Percentiles rank a stretch among this genome's conserved stretches.
Conservation (phyloP, 2,329 filamentous ascomycete genomes). For the Trichophyton verrucosum region DNA sequence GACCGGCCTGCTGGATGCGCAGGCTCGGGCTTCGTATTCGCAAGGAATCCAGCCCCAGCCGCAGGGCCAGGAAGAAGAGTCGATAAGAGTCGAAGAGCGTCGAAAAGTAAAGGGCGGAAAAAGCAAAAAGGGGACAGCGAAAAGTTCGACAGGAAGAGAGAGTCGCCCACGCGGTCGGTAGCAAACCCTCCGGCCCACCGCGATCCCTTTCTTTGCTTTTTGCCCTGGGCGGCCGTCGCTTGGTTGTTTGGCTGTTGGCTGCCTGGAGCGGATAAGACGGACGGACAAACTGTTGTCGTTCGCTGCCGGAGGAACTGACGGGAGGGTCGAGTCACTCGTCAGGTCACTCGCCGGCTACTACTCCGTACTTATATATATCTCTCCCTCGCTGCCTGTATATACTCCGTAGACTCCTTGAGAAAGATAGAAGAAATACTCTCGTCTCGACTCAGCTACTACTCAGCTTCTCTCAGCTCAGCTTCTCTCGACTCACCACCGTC, state of each 20-base stretch:
- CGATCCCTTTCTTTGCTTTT: not conserved
- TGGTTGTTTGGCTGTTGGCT: not conserved
- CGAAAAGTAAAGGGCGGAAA: not conserved
- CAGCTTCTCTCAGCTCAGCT: not conserved
- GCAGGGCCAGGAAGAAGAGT: not conserved
- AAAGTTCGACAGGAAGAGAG: not conserved
- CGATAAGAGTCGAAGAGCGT: too few species aligned
- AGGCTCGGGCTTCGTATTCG: not conserved
- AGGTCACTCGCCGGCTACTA: too few species aligned
- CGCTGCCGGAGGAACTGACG: not conserved
- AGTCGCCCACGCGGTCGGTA: not conserved
- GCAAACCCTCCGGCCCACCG: slow-evolving; percentile 3
- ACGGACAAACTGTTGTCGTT: not conserved
- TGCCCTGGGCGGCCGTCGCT: not conserved
- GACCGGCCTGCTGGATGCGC: not conserved
- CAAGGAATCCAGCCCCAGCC: not conserved
- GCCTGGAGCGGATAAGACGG: not conserved
- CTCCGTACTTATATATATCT: too few species aligned
- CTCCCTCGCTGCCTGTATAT: too few species aligned
- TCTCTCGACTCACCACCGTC: not conserved
- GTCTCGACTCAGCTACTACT: too few species aligned
- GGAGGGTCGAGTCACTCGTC: too few species aligned
- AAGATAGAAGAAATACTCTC: too few species aligned
- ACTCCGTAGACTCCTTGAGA: too few species aligned
- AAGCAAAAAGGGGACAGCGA: not conserved